These are phyloP conservation scores for Phytophthora lateralis DNA, from an alignment of 352 stramenopile genomes.

Conservation along the genomic window DNA sequence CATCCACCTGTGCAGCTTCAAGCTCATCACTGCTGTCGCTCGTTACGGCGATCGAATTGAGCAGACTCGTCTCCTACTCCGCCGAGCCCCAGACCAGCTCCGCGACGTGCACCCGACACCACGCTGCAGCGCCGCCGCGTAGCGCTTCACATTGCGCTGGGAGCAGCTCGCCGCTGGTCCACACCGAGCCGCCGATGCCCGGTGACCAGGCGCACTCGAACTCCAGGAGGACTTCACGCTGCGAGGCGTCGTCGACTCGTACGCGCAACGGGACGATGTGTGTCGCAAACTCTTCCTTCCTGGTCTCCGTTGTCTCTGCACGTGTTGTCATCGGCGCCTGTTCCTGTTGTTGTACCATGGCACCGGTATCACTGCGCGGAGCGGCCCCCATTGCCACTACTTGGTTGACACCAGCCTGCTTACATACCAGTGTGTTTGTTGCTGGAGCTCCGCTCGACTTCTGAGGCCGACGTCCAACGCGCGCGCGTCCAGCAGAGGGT, in stretches of 20 bases:
- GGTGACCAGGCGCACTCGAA: conserved; percentile 84
- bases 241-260: conserved; percentile 36
- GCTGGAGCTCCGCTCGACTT: conserved; percentile 1
- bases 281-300: conserved; percentile 15
- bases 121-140: conserved; percentile 30
- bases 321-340: neutral
- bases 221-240: conserved; percentile 42
- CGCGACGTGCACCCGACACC: conserved; percentile 54
- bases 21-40: conserved; percentile 1
- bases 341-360: conserved; percentile 10
- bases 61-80: conserved; percentile 50
- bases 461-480: neutral
- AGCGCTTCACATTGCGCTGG: conserved; percentile 65
- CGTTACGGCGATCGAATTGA: conserved; percentile 37
- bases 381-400: conserved; percentile 13
- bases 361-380: conserved; percentile 10
- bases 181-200: conserved; percentile 83
- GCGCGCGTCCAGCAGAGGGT: neutral
- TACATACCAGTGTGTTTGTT: neutral
- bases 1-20: conserved; percentile 48
- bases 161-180: conserved; percentile 82
- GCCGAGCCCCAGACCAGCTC: conserved; percentile 65
- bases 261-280: conserved; percentile 57
- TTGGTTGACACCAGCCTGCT: neutral
- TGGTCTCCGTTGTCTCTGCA: conserved; percentile 6